These are phyloP conservation scores for Neofusicoccum parvum DNA, from an alignment of 2,329 filamentous ascomycete species.

Conservation along the genomic window DNA sequence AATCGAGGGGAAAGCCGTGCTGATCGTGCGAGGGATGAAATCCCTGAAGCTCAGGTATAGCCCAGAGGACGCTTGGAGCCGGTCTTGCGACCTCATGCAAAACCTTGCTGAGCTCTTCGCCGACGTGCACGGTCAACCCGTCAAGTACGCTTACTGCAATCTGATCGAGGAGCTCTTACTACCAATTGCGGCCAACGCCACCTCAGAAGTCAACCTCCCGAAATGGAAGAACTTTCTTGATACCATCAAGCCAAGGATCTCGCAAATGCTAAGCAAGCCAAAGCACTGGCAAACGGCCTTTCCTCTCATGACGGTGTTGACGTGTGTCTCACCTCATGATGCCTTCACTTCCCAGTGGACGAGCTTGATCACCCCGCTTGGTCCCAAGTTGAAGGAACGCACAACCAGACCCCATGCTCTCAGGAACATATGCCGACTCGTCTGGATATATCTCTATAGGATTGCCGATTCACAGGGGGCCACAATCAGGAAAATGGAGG, in stretches of 20 bases:
- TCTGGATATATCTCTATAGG: conserved; percentile 94
- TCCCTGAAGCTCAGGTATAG: conserved; percentile 77
- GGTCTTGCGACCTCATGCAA: conserved; percentile 86
- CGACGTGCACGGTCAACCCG: conserved; percentile 80
- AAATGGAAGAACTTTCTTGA: conserved; percentile 88
- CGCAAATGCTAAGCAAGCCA: conserved; percentile 85
- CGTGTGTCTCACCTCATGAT: conserved; percentile 86
- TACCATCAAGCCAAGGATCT: conserved; percentile 74
- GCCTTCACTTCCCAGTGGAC: conserved; percentile 86
- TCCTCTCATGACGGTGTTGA: conserved; percentile 79
- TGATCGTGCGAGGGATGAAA: conserved; percentile 89
- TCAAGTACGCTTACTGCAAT: conserved; percentile 95
- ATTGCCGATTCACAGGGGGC: conserved; percentile 67
- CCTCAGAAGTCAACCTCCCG: conserved; percentile 73
- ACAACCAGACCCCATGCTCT: conserved; percentile 76
- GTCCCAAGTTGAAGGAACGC: conserved; percentile 82
- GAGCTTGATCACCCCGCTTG: conserved; percentile 74
- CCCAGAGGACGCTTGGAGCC: conserved; percentile 76
- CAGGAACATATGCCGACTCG: conserved; percentile 83
- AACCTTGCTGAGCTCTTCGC: conserved; percentile 80
- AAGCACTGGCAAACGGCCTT: conserved; percentile 91
- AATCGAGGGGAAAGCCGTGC: conserved; percentile 77
- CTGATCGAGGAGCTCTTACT: conserved; percentile 84
- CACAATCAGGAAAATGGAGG: conserved; percentile 80
- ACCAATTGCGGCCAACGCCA: conserved; percentile 80